Conservation (phyloP, 2,329 filamentous ascomycete species). For the Paecilomyces niveus region DNA sequence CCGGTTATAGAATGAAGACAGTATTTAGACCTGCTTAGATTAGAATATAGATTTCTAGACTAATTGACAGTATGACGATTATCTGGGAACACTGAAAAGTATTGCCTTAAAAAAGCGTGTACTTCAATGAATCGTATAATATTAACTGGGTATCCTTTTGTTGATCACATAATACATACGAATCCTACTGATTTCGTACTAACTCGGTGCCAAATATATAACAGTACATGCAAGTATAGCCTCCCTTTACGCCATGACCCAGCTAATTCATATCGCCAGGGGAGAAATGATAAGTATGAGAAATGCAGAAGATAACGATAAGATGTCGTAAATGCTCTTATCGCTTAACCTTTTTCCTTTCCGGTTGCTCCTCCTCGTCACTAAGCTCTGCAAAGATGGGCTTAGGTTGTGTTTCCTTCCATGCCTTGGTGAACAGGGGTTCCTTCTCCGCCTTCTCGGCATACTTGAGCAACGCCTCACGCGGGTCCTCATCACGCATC, state of each 20-base stretch:
- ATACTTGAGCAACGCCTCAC: slow-evolving; percentile 91
- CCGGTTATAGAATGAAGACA: too few species aligned
- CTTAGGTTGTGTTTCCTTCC: slow-evolving; percentile 84
- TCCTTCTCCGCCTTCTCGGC: slow-evolving; percentile 88
- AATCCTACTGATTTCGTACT: neutral
- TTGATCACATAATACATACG: neutral
- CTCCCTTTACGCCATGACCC: neutral
- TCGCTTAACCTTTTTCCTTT: slow-evolving; percentile 50
- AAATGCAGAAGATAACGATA: neutral
- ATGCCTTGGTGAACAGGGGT: slow-evolving; percentile 89
- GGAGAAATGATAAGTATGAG: slow-evolving; percentile 2
- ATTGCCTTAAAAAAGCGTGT: too few species aligned
- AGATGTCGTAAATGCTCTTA: slow-evolving; percentile 9
- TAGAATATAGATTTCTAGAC: too few species aligned
- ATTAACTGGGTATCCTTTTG: neutral
- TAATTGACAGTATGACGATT: too few species aligned
- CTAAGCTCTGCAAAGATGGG: slow-evolving; percentile 86
- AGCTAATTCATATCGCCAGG: neutral
- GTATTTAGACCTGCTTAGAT: too few species aligned
- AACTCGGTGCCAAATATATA: neutral
- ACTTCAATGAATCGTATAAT: too few species aligned
- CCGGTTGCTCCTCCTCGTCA: slow-evolving; percentile 66
- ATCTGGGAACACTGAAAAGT: too few species aligned
- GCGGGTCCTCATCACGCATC: slow-evolving; percentile 93
- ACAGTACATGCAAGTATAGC: neutral